These are phyloP conservation scores for Xylaria nigripes DNA, from an alignment of 495 filamentous ascomycete genomes.

Conservation along the genomic window DNA sequence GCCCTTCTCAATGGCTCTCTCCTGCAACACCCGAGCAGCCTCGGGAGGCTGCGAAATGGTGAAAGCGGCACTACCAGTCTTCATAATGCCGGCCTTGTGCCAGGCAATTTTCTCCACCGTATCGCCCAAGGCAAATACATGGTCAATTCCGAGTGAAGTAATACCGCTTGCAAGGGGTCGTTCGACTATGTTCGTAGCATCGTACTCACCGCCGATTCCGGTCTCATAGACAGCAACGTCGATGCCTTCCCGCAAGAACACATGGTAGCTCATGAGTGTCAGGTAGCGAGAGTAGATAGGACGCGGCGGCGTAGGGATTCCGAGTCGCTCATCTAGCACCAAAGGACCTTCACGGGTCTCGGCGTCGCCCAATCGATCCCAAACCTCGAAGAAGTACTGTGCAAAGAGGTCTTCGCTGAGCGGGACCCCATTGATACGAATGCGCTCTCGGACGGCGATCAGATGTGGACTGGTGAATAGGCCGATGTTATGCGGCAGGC, in stretches of 20 bases:
- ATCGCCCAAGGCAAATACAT: conserved; percentile 65
- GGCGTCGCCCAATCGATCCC: conserved; percentile 60
- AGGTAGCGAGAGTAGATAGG: conserved; percentile 88
- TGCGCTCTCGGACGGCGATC: conserved; percentile 79
- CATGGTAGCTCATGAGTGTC: conserved; percentile 82
- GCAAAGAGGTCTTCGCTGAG: conserved; percentile 71
- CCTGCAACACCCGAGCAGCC: conserved; percentile 60
- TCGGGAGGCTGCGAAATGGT: conserved; percentile 59
- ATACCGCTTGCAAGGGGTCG: conserved; percentile 67
- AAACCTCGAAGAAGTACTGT: conserved; percentile 80
- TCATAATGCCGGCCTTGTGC: conserved; percentile 95
- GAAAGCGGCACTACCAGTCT: conserved; percentile 59
- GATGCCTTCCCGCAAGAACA: conserved; percentile 72
- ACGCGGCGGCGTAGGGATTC: conserved; percentile 41
- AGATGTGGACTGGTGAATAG: conserved; percentile 87
- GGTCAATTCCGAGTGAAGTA: conserved; percentile 84
- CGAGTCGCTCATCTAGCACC: conserved; percentile 20
- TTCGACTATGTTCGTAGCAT: conserved; percentile 84
- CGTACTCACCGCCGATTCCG: conserved; percentile 88
- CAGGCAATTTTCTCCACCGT: conserved; percentile 91
- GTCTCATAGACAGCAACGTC: conserved; percentile 84
- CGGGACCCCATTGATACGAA: conserved; percentile 69
- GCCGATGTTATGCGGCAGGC: conserved; percentile 51
- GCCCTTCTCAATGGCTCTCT: conserved; percentile 61
- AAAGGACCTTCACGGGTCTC: conserved; percentile 18